Percentiles rank a stretch among this genome's conserved stretches.
Evolutionary conservation across 2,329 filamentous ascomycete genomes (phyloP).

Genomic region (Waltergamsia citrina): DNA sequence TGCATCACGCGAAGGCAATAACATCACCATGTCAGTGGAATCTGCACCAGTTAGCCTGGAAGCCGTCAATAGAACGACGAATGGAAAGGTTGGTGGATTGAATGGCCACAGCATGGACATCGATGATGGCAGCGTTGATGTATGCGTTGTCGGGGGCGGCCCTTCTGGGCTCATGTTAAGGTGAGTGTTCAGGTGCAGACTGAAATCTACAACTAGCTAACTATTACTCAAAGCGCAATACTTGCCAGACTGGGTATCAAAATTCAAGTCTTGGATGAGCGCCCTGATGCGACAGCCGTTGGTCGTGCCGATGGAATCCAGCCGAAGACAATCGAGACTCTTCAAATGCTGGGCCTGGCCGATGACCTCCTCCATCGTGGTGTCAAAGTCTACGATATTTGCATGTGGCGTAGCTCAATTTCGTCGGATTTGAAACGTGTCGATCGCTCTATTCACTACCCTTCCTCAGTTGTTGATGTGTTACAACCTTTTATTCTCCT

Average conservation of each 20-base stretch:
- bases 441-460: slow-evolving; percentile 61
- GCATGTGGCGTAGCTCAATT: slow-evolving; percentile 54
- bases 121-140: slow-evolving; percentile 9
- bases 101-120: background rate
- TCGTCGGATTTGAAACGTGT: slow-evolving; percentile 45
- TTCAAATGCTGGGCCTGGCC: slow-evolving; percentile 62
- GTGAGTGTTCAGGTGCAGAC: slow-evolving; percentile 1
- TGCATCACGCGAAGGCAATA: too few species aligned
- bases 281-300: slow-evolving; percentile 56
- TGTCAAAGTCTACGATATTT: slow-evolving; percentile 64
- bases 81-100: background rate
- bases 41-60: too few species aligned
- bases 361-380: slow-evolving; percentile 57
- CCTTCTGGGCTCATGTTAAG: slow-evolving; percentile 48
- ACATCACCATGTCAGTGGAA: too few species aligned
- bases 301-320: slow-evolving; percentile 66
- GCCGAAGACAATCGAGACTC: slow-evolving; percentile 68
- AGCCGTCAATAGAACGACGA: too few species aligned
- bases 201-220: background rate
- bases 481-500: slow-evolving; percentile 48
- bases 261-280: slow-evolving; percentile 57
- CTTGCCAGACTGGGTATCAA: slow-evolving; percentile 58
- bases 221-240: slow-evolving; percentile 19
- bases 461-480: slow-evolving; percentile 47
- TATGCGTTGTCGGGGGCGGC: slow-evolving; percentile 45